Conservation (phyloP, 208 protist genomes). For the Lotmaria passim region DNA sequence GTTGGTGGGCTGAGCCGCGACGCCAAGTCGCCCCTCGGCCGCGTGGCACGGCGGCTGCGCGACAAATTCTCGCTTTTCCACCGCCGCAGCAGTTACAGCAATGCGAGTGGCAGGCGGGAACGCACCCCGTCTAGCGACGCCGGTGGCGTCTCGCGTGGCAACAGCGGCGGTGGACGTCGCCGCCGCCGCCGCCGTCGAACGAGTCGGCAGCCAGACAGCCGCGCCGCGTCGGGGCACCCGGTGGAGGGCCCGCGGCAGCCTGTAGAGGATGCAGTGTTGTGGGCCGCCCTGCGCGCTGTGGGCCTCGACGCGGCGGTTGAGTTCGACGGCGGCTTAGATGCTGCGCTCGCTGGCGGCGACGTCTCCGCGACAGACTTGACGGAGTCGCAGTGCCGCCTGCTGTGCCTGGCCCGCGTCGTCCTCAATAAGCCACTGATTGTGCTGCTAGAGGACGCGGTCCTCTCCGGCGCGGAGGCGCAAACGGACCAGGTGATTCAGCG, state of each 20-base stretch:
- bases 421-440: conserved; percentile 87
- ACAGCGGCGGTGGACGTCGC: not conserved
- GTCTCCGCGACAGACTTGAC: conserved; percentile 66
- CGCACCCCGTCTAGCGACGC: conserved; percentile 1
- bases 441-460: conserved; percentile 94
- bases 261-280: conserved; percentile 48
- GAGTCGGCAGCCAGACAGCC: conserved; percentile 2
- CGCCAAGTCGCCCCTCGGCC: not conserved
- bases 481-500: conserved; percentile 84
- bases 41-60: conserved; percentile 11
- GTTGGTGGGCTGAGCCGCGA: conserved; percentile 10
- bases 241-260: conserved; percentile 17
- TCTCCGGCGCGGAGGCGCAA: conserved; percentile 66
- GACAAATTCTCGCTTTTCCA: conserved; percentile 11
- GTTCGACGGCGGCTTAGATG: conserved; percentile 51
- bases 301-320: conserved; percentile 40
- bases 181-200: conserved; percentile 2
- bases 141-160: not conserved
- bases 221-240: not conserved
- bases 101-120: not conserved
- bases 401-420: conserved; percentile 95
- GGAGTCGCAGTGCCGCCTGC: conserved; percentile 92
- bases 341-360: conserved; percentile 53
- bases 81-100: conserved; percentile 3
- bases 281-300: conserved; percentile 51